These are phyloP conservation scores for Heritiera littoralis DNA, from an alignment of 345 rosid genomes.

Conservation along the genomic window DNA sequence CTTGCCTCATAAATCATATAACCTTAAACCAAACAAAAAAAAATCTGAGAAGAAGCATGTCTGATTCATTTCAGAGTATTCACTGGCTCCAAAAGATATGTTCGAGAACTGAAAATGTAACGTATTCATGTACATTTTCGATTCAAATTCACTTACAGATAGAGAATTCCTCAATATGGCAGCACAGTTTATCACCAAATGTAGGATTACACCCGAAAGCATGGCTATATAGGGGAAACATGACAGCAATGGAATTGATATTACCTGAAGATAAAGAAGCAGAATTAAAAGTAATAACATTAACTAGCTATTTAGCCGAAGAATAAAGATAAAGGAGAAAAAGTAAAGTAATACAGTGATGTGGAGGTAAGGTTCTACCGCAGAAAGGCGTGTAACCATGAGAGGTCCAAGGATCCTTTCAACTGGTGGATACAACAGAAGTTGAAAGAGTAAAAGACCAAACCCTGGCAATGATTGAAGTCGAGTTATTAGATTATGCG, in stretches of 20 bases:
- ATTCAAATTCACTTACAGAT: slow-evolving; percentile 41
- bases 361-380: slow-evolving; percentile 32
- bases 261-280: slow-evolving; percentile 35
- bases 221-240: slow-evolving; percentile 50
- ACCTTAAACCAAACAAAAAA: not conserved
- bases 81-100: not conserved
- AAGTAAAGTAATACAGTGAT: not conserved
- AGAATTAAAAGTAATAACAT: not conserved
- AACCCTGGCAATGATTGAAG: slow-evolving; percentile 32
- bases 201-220: slow-evolving; percentile 50
- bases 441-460: slow-evolving; percentile 57
- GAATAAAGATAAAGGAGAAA: not conserved
- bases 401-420: slow-evolving; percentile 51
- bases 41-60: not conserved
- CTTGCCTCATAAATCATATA: not conserved
- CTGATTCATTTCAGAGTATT: not conserved
- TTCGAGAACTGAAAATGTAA: not conserved
- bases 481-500: not conserved
- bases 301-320: not conserved
- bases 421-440: slow-evolving; percentile 45
- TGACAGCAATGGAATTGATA: slow-evolving; percentile 50
- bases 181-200: slow-evolving; percentile 43
- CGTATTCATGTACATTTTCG: not conserved
- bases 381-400: slow-evolving; percentile 44
- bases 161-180: slow-evolving; percentile 48